These are phyloP conservation scores for Metschnikowia rubicola DNA, from an alignment of 805 yeast genomes.

Conservation along the genomic window DNA sequence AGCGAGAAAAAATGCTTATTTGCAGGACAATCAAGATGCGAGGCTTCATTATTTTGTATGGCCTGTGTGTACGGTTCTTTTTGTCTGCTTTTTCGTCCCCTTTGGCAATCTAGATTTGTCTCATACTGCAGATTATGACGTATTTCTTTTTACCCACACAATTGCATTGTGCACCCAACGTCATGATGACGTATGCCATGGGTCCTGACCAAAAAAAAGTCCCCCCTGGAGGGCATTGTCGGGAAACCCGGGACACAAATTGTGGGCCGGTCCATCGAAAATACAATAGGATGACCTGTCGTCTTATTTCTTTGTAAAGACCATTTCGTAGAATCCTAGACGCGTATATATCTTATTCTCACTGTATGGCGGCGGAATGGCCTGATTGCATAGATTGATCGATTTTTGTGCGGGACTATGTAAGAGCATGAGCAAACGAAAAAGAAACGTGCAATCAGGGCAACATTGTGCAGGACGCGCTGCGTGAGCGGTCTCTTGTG, in stretches of 20 bases:
- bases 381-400: slow-evolving; percentile 1
- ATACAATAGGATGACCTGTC: not conserved
- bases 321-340: too few species aligned
- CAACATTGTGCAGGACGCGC: slow-evolving; percentile 5
- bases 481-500: not conserved
- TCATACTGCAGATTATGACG: slow-evolving; percentile 3
- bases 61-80: not conserved
- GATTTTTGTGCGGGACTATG: not conserved
- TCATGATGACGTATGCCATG: slow-evolving; percentile 10
- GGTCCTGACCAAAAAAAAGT: not conserved
- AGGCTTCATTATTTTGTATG: not conserved
- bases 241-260: too few species aligned
- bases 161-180: not conserved
- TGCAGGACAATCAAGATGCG: not conserved
- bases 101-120: slow-evolving; percentile 8
- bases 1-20: not conserved
- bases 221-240: not conserved
- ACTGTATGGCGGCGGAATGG: not conserved
- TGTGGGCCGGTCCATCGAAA: not conserved
- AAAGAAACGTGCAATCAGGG: slow-evolving; percentile 4
- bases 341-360: not conserved
- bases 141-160: not conserved
- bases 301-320: not conserved
- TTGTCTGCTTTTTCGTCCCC: not conserved
- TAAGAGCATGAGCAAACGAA: slow-evolving; percentile 6